Evolutionary conservation across 1,139 yeast species (phyloP), one percentile per base, ranked within the genome.

Genomic region (Kodamaea plutei): DNA sequence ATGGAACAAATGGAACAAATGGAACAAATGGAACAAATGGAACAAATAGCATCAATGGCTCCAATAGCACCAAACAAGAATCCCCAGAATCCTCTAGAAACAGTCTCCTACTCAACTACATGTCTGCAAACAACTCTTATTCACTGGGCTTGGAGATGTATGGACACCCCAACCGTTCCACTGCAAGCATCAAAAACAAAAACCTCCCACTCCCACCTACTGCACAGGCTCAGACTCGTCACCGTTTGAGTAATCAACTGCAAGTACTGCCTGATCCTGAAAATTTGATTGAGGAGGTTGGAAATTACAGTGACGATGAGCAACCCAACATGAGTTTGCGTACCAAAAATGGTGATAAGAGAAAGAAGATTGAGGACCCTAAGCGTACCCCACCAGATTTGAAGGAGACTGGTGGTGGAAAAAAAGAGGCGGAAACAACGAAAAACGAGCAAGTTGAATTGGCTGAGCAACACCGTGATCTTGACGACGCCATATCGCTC

Each of bases 221-320:
- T n/a, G 15, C 25, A 5, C n/a, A 28, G 21, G 20, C 29, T 16
- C n/a, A 13, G 27, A 22, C 24, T 8, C 23, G 11, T 11, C 15
- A 20, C 15, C 15, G 11, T 11, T 19, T 17, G 18, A 12, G 21
- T 28, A 10, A 8, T 22, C 20, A 20, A 15, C 31, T 26, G 23
- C 20, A 21, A 6, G 11, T 8, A 6, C 34, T 21, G 12, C 18
- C n/a, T 15, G 19, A 18, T 6, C 21, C 22, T 4, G 10, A 24
- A 10, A 16, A 8, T 10, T 11, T 23, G 8, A 65, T 67, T 33
- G 73, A 66, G 43, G 73, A 67, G 42, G 44, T 44, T 12, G 56
- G 62, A 17, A 59, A 63, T 38, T 67, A 63, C 38, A 54, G 65
- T 19, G 71, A 65, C 35, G 70, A 61, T 28, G 69, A 65, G 14